A percentile compares a stretch with the other conserved stretches of the same genome.
Conservation (phyloP, 2,329 filamentous ascomycete genomes). For the Meredithiella fracta region DNA sequence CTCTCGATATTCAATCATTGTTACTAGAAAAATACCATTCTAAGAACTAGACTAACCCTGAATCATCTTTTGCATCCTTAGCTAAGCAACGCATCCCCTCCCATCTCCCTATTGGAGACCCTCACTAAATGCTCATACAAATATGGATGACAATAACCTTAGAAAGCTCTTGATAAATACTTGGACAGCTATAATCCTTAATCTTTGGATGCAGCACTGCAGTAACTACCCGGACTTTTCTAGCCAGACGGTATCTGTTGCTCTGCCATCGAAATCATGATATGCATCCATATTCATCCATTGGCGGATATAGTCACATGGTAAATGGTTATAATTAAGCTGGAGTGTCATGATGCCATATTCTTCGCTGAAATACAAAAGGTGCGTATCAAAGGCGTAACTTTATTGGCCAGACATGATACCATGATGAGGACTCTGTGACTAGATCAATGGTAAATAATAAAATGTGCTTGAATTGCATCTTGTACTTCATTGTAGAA, state of each 20-base stretch:
- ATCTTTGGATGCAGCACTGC: slow-evolving; percentile 22
- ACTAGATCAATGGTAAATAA: too few species aligned
- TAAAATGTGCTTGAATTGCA: not conserved
- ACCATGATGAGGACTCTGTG: not conserved
- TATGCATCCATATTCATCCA: slow-evolving; percentile 7
- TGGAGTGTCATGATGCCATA: slow-evolving; percentile 83
- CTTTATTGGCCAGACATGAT: slow-evolving; percentile 75
- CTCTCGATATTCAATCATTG: too few species aligned
- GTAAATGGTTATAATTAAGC: slow-evolving; percentile 81
- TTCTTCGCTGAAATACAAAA: slow-evolving; percentile 55
- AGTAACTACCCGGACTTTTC: slow-evolving; percentile 46
- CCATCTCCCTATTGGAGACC: not conserved
- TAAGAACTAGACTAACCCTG: not conserved
- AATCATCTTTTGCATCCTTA: not conserved
- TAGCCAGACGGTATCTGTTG: slow-evolving; percentile 73
- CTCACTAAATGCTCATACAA: not conserved
- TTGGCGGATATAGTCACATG: slow-evolving; percentile 43
- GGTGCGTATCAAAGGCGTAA: slow-evolving; percentile 90
- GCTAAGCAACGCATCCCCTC: not conserved
- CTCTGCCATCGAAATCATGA: slow-evolving; percentile 19
- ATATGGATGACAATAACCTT: not conserved
- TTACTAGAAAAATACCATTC: too few species aligned
- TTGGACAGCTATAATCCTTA: slow-evolving; percentile 35
- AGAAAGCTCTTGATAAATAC: slow-evolving; percentile 20
- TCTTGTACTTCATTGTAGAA: slow-evolving; percentile 4